Evolutionary conservation across 495 filamentous ascomycete species (phyloP).

Genomic region (Penicillium mononematosum): DNA sequence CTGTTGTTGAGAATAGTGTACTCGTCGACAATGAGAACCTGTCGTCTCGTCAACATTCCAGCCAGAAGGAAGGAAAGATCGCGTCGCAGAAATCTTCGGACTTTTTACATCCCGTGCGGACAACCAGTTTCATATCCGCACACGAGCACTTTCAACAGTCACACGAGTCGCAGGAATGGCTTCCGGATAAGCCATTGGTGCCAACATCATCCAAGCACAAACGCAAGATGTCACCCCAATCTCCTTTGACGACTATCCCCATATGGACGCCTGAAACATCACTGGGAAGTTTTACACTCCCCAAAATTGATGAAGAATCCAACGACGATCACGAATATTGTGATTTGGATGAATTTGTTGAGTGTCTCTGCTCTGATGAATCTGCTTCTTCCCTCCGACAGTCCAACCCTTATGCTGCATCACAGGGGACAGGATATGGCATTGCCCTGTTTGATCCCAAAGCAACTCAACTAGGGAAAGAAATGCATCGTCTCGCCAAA

Average conservation of each 20-base stretch:
- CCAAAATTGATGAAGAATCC: not conserved
- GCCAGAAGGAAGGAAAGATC: conserved; percentile 9
- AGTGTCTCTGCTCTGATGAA: conserved; percentile 15
- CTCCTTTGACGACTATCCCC: conserved; percentile 30
- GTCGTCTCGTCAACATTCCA: conserved; percentile 16
- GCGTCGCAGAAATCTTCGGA: not conserved
- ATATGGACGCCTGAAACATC: conserved; percentile 21
- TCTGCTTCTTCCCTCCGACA: conserved; percentile 6
- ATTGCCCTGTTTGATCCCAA: conserved; percentile 23
- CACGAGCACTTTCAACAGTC: not conserved
- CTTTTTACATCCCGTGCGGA: not conserved
- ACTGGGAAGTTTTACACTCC: conserved; percentile 1
- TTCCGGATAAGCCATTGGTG: not conserved
- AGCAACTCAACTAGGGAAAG: conserved; percentile 21
- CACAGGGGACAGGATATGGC: conserved; percentile 20
- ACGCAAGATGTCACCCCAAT: conserved; percentile 14
- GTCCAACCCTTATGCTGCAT: conserved; percentile 28
- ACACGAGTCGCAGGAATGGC: no score
- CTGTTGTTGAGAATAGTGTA: conserved; percentile 3
- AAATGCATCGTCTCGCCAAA: conserved; percentile 27
- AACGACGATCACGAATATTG: not conserved
- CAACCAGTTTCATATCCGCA: not conserved
- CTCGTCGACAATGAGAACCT: conserved; percentile 32
- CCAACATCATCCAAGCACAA: not conserved
- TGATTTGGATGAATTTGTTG: conserved; percentile 18